phyloP scores from a whole-genome alignment of 805 yeast species.

The Metschnikowia proteae region DNA sequence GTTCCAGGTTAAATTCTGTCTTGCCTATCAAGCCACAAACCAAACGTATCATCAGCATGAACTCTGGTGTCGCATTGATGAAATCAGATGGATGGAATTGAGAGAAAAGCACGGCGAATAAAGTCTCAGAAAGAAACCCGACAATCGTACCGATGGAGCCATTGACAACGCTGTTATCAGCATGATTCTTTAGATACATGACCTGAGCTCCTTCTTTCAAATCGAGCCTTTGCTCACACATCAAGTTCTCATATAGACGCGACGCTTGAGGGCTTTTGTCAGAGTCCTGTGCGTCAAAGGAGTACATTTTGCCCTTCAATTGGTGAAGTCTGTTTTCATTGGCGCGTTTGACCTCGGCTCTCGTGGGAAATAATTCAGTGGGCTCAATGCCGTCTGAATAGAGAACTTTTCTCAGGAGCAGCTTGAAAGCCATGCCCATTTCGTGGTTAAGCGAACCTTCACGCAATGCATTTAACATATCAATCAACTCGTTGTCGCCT shows the following conservation, averaged over 20 bases:
- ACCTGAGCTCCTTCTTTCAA: conserved; percentile 76
- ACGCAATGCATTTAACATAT: conserved; percentile 74
- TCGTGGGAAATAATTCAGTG: conserved; percentile 70
- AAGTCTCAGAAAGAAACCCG: conserved; percentile 38
- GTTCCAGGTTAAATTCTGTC: conserved; percentile 5
- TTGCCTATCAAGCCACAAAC: conserved; percentile 11
- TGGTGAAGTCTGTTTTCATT: conserved; percentile 47
- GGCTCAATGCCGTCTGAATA: conserved; percentile 61
- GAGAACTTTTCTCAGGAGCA: conserved; percentile 48
- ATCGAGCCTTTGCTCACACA: conserved; percentile 63
- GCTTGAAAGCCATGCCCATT: conserved; percentile 48
- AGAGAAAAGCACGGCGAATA: conserved; percentile 10
- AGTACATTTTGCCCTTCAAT: conserved; percentile 42
- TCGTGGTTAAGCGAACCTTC: conserved; percentile 51
- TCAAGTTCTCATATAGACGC: conserved; percentile 50
- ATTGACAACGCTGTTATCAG: conserved; percentile 65
- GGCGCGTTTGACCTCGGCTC: conserved; percentile 68
- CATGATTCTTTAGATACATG: conserved; percentile 71
- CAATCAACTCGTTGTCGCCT: conserved; percentile 64
- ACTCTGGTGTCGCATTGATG: conserved; percentile 10
- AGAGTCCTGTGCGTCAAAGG: conserved; percentile 52
- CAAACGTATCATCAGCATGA: conserved; percentile 10
- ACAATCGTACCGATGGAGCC: conserved; percentile 73
- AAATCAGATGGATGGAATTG: conserved; percentile 14
- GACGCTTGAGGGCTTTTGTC: conserved; percentile 44